A percentile compares a stretch with the other conserved stretches of the same genome.
These are phyloP conservation scores for Termitomyces titanicus DNA, from an alignment of 768 basidiomycete genomes.

Conservation along the genomic window DNA sequence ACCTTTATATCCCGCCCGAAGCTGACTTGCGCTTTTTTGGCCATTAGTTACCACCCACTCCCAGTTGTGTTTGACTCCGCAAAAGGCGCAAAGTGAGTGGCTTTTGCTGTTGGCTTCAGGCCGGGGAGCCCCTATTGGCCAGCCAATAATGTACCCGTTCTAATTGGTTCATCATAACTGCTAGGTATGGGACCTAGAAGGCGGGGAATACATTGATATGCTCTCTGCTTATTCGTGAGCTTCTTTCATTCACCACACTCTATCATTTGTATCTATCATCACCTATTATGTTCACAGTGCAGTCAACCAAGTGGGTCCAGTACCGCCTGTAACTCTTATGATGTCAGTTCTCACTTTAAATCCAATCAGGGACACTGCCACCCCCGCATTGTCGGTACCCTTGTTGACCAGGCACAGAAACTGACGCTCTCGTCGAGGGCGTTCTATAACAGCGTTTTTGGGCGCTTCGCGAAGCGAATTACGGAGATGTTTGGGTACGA, in stretches of 20 bases:
- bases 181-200: conserved; percentile 94
- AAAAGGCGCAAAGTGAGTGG: conserved; percentile 80
- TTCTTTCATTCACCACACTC: background rate
- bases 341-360: background rate
- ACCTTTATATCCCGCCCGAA: conserved; percentile 20
- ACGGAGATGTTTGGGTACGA: conserved; percentile 87
- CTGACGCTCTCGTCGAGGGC: conserved; percentile 94
- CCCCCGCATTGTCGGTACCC: conserved; percentile 77
- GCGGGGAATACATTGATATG: conserved; percentile 96
- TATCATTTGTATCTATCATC: conserved; percentile 7
- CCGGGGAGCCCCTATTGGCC: conserved; percentile 17
- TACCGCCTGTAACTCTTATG: conserved; percentile 7
- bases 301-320: conserved; percentile 82
- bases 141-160: conserved; percentile 4
- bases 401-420: conserved; percentile 81
- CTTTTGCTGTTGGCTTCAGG: conserved; percentile 31
- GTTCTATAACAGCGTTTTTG: conserved; percentile 92
- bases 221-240: conserved; percentile 93
- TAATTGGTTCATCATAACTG: conserved; percentile 12
- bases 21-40: conserved; percentile 42
- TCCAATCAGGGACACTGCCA: conserved; percentile 79
- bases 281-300: conserved; percentile 47
- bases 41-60: conserved; percentile 87
- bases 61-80: conserved; percentile 93
- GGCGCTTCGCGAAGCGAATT: conserved; percentile 82